Base-by-base conservation (phyloP, 2,329 filamentous ascomycete genomes). In the Fusarium sp. region DNA sequence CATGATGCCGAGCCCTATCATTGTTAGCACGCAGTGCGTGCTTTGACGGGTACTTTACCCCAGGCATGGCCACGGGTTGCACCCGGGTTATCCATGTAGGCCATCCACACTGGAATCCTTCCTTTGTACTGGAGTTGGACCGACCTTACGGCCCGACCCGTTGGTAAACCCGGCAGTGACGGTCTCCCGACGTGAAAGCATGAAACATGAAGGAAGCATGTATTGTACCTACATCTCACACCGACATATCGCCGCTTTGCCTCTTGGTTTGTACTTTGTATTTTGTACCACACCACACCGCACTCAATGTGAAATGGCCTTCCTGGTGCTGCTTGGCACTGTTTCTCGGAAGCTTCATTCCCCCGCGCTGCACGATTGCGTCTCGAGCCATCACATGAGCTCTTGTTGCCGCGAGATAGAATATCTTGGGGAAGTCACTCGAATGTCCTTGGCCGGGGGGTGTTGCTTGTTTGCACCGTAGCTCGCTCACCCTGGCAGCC, bases 101-200 rank as follows among this genome's bases (percentile, higher is more conserved):
- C 59, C 56, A 51, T 58, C 51, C 51, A 63, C 59, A 65, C 48
- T 49, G 61, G 12, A 60, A 62, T 62, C 59, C 57, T 65, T 56
- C 57, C 48, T 63, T 64, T 52, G 20, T 48, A 43, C 40, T 46
- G 43, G 53, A 54, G 55, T 48, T 47, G 34, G 54, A 49, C 62
- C 61, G 69, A 65, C 66, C 6, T 62, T 56, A 70, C 71, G 71
- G 71, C 59, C 68, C 71, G 71, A 69, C 66, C 71, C 71, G 71
- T 65, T 65, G 62, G 53, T 59, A 68, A 66, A 69, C 64, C 69
- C 65, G 59, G 65, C 54, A 53, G 44, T 65, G 59, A 63, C 54
- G 55, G 39, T 42, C 53, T 44, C 52, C 44, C n/a, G 32, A 42
- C 44, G 45, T 46, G 15, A 34, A 34, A 11, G 26, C 32, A n/a